These are phyloP conservation scores for Leishmania aethiopica DNA, from an alignment of 208 protist species.

Conservation along the genomic window DNA sequence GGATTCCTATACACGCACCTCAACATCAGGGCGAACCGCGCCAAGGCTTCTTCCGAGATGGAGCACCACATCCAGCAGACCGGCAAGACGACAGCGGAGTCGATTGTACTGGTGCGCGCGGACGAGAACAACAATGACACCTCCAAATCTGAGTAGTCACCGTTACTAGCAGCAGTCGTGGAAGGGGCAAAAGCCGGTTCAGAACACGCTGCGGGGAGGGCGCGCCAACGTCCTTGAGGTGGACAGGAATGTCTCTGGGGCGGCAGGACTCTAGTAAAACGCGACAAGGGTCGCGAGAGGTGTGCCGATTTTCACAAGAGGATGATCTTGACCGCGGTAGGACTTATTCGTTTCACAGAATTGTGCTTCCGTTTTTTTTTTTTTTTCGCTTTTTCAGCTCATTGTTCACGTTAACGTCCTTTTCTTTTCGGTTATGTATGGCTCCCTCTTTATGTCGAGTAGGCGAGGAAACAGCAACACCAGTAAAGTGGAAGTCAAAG, in stretches of 20 bases:
- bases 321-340: neutral
- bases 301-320: neutral
- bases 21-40: constrained; percentile 44
- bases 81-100: neutral
- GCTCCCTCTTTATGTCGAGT: no score
- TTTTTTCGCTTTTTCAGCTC: no score
- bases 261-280: neutral
- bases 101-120: neutral
- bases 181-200: neutral
- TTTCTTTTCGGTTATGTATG: no score
- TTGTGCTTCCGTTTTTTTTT: no score
- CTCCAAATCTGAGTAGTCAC: constrained; percentile 11
- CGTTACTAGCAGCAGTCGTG: neutral
- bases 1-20: constrained; percentile 80
- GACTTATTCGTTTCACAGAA: no score
- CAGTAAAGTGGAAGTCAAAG: no score
- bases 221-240: neutral
- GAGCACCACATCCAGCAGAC: neutral
- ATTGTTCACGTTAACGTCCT: no score
- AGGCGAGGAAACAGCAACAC: no score
- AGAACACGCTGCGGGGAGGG: neutral
- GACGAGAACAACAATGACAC: constrained; percentile 7
- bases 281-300: neutral
- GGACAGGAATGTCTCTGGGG: neutral
- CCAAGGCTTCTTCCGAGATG: constrained; percentile 19